Base-by-base conservation (phyloP, 2,329 filamentous ascomycete species). In the Fusarium sp. region DNA sequence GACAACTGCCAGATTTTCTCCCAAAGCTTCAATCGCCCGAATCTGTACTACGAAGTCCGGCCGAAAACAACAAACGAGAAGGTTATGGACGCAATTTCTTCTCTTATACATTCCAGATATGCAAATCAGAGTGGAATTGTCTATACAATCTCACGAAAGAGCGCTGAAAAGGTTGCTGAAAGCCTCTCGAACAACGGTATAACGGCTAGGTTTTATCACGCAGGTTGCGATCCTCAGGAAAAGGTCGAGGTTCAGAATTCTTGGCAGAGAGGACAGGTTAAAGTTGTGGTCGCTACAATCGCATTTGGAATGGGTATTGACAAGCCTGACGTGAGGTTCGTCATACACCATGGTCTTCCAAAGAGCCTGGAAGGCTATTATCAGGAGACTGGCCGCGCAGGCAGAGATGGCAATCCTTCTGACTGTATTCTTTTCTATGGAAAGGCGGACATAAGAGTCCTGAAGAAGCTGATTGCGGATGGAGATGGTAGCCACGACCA, bases 241-340 rank as follows among this genome's bases (percentile, higher is more conserved):
- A 95, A 95, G 79, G 86, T 87, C 3, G 80, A 87, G 12, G 88
- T 96, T 9, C 95, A 98, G 81, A 88, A 88, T 68, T 82, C 90
- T 35, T 99, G 96, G 96, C 96, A 99, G 81, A 85, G 83, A 47
- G 94, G 95, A 11, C 84, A 86, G 57, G 89, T 92, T 77, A 93
- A 97, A 75, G 93, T 99, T 38, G 97, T 99, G 47, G 96, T 99
- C 55, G 97, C 96, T 26, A 99, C 96, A 0, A 98, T 99, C 81
- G 96, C 96, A 30, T 99, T 99, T 79, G 96, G 96, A 12, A 99
- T 99, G 96, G 96, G 96, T n/a, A 99, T 99, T 73, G 96, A 99
- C 85, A 99, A 99, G 81, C 90, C 95, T 2, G 93, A 99, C 80
- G 96, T 99, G 53, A 93, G 96, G 33, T 99, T 97, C 80, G 96